These are phyloP conservation scores for Penicillium sp. DNA, from an alignment of 2,329 filamentous ascomycete species.

Conservation along the genomic window DNA sequence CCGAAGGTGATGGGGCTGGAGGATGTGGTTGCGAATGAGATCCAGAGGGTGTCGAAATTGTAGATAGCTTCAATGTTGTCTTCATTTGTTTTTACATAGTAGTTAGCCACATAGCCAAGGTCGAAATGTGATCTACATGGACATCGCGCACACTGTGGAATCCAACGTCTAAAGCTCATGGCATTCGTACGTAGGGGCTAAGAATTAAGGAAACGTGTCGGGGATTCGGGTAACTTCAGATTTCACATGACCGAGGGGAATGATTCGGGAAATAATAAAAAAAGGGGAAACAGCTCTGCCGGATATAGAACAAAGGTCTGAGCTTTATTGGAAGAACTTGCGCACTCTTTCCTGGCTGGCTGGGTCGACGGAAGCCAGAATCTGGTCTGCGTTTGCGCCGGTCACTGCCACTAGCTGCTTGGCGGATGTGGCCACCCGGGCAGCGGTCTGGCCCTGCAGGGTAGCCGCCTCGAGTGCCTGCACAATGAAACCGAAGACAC, in stretches of 20 bases:
- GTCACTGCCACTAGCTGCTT: constrained; percentile 75
- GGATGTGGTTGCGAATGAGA: constrained; percentile 43
- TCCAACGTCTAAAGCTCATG: constrained; percentile 10
- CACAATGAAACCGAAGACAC: constrained; percentile 80
- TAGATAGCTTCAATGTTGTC: constrained; percentile 5
- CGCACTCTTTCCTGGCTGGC: constrained; percentile 80
- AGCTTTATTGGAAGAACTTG: constrained; percentile 68
- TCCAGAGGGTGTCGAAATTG: constrained; percentile 16
- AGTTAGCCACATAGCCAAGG: not conserved
- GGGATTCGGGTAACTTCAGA: constrained; percentile 25
- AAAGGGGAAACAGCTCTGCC: constrained; percentile 8
- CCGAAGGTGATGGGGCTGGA: constrained; percentile 56
- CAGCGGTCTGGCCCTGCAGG: constrained; percentile 78
- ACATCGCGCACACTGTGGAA: not conserved
- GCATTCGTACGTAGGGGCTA: constrained; percentile 12
- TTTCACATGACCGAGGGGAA: constrained; percentile 28
- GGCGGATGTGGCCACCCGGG: constrained; percentile 71
- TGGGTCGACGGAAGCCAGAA: constrained; percentile 72
- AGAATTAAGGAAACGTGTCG: constrained; percentile 23
- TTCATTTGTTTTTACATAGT: not conserved
- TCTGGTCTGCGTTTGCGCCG: constrained; percentile 70
- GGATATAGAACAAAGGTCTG: constrained; percentile 23
- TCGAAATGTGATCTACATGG: not conserved
- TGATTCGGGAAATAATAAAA: constrained; percentile 19
- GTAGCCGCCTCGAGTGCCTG: constrained; percentile 90